A percentile compares a stretch with the other conserved stretches of the same genome.
Conservation (phyloP, 139 green algal genomes). For the Coelastrella sp. region DNA sequence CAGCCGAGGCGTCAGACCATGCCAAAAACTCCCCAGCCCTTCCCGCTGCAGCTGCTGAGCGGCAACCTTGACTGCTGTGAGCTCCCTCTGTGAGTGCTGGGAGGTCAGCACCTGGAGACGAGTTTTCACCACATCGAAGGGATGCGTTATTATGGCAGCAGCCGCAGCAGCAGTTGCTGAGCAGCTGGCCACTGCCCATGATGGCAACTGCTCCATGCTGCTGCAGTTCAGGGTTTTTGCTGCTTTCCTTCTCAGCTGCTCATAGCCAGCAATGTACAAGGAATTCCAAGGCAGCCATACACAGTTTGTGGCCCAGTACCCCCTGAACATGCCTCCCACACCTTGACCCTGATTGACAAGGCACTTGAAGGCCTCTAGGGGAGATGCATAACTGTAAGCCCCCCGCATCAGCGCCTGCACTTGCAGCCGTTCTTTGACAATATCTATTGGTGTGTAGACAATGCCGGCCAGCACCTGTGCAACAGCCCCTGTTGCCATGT, state of each 20-base stretch:
- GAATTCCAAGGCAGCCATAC: constrained; percentile 89
- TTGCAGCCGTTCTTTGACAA: constrained; percentile 88
- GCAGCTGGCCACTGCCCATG: constrained; percentile 51
- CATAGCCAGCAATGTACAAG: constrained; percentile 82
- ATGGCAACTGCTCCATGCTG: constrained; percentile 39
- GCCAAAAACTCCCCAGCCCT: constrained; percentile 60
- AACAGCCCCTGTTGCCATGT: constrained; percentile 73
- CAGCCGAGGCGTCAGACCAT: constrained; percentile 65
- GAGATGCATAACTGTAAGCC: constrained; percentile 36
- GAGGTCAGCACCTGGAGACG: constrained; percentile 78
- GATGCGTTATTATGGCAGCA: constrained; percentile 72
- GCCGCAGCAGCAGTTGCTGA: constrained; percentile 49
- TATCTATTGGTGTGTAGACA: constrained; percentile 91
- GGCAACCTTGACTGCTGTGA: constrained; percentile 46
- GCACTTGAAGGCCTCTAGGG: neutral
- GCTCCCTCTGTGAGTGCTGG: neutral
- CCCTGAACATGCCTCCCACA: constrained; percentile 45
- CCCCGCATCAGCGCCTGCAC: constrained; percentile 58
- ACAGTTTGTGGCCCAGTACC: constrained; percentile 78
- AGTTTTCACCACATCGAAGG: constrained; percentile 88
- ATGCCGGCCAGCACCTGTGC: constrained; percentile 83
- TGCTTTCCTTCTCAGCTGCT: constrained; percentile 64
- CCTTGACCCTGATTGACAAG: neutral
- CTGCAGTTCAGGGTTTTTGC: neutral
- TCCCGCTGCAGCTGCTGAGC: constrained; percentile 56